Evolutionary conservation across 1,139 yeast species (phyloP), one percentile per base, ranked within the genome.

Genomic region (Kurtzmaniella quercitrusa): DNA sequence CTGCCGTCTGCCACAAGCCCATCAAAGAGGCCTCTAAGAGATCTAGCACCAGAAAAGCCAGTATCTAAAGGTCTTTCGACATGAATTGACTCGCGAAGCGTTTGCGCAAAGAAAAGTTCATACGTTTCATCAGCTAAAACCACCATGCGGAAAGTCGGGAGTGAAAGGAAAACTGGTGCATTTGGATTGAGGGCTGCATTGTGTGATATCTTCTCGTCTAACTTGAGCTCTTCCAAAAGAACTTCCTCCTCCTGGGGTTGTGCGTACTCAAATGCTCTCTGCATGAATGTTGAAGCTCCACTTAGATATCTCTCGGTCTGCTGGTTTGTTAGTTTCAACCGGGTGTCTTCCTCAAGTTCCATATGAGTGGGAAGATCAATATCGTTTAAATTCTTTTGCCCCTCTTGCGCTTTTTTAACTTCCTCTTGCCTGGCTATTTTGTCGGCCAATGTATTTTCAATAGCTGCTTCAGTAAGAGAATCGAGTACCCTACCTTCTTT

Each of bases 61-160:
- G 73, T 53, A 39, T 70, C 76, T 22, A 76, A 64, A 5, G 77
- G 76, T 50, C 80, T 78, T 34, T 81, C 78, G 34, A 89, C 70
- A 53, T 85, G 88, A 40, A 89, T 75, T 0, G 95, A 78, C 7
- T 71, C 61, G 42, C 84, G 75, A 38, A 84, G 71, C 1, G 91
- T 85, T 21, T 71, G 67, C 32, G 88, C 74, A 61, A 93, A 93
- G 50, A 91, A 79, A 35, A 85, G 68, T 59, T 93, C 98, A 51
- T 89, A 84, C 0, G 97, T 87, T 56, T 89, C 98, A 60, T 91
- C 96, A 0, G 98, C 97, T 14, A 93, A 71, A 3, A 93, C 70
- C 16, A 93, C 95, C 98, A 93, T 93, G 51, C 98, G 73, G 66
- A 93, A 93, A 0, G 96, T 89, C 0, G 98, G 91, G 22, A 91